These are phyloP conservation scores for Arabis hirsuta DNA, from an alignment of 345 rosid genomes.

Conservation along the genomic window DNA sequence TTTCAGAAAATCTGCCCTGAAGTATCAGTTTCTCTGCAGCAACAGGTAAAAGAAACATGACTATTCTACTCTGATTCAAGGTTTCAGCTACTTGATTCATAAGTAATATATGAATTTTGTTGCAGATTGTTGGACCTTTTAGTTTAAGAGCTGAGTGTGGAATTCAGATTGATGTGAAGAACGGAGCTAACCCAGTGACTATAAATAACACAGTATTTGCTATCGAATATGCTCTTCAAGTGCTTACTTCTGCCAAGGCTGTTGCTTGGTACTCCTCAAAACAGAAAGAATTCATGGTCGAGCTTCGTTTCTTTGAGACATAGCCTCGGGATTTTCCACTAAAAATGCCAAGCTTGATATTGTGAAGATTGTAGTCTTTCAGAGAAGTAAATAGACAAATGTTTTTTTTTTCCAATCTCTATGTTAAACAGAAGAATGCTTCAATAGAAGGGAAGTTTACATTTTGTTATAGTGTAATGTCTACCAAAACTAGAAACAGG, in stretches of 20 bases:
- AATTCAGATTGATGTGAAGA: conserved; percentile 58
- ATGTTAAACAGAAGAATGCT: conserved; percentile 12
- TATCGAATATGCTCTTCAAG: conserved; percentile 81
- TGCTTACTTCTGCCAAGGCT: conserved; percentile 91
- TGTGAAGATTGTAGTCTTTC: conserved; percentile 22
- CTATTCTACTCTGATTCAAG: conserved; percentile 16
- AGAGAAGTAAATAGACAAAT: conserved; percentile 27
- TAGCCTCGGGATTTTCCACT: conserved; percentile 36
- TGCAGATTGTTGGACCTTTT: conserved; percentile 92
- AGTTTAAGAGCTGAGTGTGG: conserved; percentile 84
- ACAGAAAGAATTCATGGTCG: conserved; percentile 81
- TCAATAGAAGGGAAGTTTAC: conserved; percentile 69
- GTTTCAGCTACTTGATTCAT: conserved; percentile 35
- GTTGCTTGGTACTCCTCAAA: conserved; percentile 91
- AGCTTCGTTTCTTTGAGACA: conserved; percentile 80
- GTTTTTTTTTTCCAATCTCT: not conserved
- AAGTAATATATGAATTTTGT: conserved; percentile 8
- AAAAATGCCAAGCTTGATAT: conserved; percentile 21
- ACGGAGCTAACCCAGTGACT: conserved; percentile 48
- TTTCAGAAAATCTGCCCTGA: conserved; percentile 69
- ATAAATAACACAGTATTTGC: conserved; percentile 73
- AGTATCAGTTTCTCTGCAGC: conserved; percentile 75
- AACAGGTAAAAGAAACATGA: conserved; percentile 61
- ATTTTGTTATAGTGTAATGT: conserved; percentile 56
- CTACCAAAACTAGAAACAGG: conserved; percentile 80